phyloP scores from a whole-genome alignment of 2,329 filamentous ascomycete genomes.

The Xylariaceae sp. region DNA sequence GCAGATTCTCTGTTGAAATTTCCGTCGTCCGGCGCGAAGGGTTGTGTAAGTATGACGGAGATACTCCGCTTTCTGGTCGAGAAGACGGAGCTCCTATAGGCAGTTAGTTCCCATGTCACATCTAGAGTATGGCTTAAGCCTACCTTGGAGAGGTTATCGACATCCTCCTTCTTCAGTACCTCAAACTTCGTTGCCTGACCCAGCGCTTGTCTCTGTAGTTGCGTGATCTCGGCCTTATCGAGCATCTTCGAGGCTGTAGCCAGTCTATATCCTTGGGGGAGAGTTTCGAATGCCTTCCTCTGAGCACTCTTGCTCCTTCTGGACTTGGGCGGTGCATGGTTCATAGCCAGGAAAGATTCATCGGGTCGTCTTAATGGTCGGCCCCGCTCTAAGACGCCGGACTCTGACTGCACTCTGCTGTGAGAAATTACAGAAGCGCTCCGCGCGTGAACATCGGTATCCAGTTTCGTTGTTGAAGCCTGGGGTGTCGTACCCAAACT shows the following conservation, averaged over 20 bases:
- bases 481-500: conserved; percentile 28
- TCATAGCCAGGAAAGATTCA: conserved; percentile 33
- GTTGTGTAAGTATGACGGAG: conserved; percentile 71
- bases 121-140: background rate
- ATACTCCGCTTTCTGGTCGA: conserved; percentile 76
- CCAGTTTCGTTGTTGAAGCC: conserved; percentile 29
- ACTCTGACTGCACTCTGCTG: conserved; percentile 51
- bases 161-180: conserved; percentile 57
- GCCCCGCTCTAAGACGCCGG: conserved; percentile 56
- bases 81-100: conserved; percentile 60
- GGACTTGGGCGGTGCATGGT: conserved; percentile 37
- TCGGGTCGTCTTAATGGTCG: conserved; percentile 53
- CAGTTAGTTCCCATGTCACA: conserved; percentile 1
- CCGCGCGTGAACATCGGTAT: conserved; percentile 26
- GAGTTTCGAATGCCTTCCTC: conserved; percentile 52
- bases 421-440: conserved; percentile 34
- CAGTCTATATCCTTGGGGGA: conserved; percentile 55
- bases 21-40: conserved; percentile 68
- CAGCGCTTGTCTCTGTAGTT: conserved; percentile 55
- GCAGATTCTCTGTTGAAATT: conserved; percentile 71
- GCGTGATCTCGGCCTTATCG: conserved; percentile 43
- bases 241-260: conserved; percentile 48
- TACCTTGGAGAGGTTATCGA: conserved; percentile 60
- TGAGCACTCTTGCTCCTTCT: conserved; percentile 48
- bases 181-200: conserved; percentile 60